Evolutionary conservation across 2,329 filamentous ascomycete genomes (phyloP), one percentile per base, ranked within the genome.

Genomic region (Colletotrichum sp.): DNA sequence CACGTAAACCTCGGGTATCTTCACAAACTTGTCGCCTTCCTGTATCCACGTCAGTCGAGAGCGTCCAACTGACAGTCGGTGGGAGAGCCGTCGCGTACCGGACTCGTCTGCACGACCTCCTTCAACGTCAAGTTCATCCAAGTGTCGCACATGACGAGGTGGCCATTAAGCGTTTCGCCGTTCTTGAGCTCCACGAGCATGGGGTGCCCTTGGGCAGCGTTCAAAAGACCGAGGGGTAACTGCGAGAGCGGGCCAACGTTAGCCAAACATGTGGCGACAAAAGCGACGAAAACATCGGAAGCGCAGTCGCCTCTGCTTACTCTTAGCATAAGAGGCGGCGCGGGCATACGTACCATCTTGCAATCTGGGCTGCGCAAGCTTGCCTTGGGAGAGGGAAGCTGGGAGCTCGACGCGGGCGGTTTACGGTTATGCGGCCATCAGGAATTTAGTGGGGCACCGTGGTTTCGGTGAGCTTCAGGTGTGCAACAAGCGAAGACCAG

Each of bases 71-170:
- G 29, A 51, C 6, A 8, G 6, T 54, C 27, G n/a, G 15, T 16
- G 36, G 24, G 33, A 7, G 15, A 51, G 29, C 21, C 51, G 34
- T 34, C 33, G 68, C 88, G 66, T 85, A 93, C 92, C 29, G 96
- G 93, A 82, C 94, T 98, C 21, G 97, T 98, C 85, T 98, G 96
- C 43, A 98, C 95, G 27, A 99, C 97, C 84, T 98, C 97, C 84
- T 97, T 98, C 78, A 99, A 86, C 3, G 96, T 98, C 79, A 99
- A 87, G 86, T 99, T 99, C 97, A 99, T 99, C 95, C 97, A 99
- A 63, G 96, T 99, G 84, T 99, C 97, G 91, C 96, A 99, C 84
- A 93, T 95, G 83, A 98, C 94, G 73, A 99, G 89, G 82, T 98
- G 95, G 76, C 97, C 97, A 86, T 98, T 99, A 75, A 99, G 90